phyloP scores from a whole-genome alignment of 1,139 yeast species.

The Scheffersomyces stambukii region DNA sequence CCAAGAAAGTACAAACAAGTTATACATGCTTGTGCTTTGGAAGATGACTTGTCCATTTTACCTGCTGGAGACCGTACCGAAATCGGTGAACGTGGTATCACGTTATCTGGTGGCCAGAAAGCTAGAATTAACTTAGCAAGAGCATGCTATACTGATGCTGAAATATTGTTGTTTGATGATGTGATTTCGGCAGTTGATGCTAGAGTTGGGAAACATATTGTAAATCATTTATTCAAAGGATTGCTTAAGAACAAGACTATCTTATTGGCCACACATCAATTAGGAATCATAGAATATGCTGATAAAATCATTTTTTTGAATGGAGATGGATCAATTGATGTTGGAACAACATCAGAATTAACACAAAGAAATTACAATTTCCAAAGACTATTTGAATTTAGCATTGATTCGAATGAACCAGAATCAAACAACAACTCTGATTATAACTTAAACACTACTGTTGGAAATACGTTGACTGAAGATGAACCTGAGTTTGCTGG shows the following conservation, averaged over 20 bases:
- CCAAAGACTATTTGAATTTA: conserved; percentile 24
- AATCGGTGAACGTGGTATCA: conserved; percentile 42
- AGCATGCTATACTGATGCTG: conserved; percentile 34
- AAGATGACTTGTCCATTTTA: conserved; percentile 30
- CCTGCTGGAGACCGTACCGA: conserved; percentile 38
- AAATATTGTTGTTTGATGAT: conserved; percentile 34
- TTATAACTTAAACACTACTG: conserved; percentile 1
- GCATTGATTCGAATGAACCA: conserved; percentile 14
- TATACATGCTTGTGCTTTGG: conserved; percentile 36
- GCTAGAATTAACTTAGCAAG: conserved; percentile 41
- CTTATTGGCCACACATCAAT: conserved; percentile 37
- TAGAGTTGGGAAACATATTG: conserved; percentile 36
- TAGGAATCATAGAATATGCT: conserved; percentile 29
- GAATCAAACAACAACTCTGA: conserved; percentile 2
- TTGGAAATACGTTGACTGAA: background rate
- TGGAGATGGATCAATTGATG: conserved; percentile 32
- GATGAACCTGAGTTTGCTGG: background rate
- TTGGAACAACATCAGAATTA: conserved; percentile 29
- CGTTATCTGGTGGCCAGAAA: conserved; percentile 42
- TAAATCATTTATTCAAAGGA: conserved; percentile 29
- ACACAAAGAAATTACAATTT: conserved; percentile 20
- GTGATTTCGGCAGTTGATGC: conserved; percentile 43
- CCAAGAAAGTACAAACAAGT: conserved; percentile 23
- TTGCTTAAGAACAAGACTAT: conserved; percentile 26
- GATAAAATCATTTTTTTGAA: conserved; percentile 29